Conservation (phyloP, 768 basidiomycete genomes). For the Zangia roseola region DNA sequence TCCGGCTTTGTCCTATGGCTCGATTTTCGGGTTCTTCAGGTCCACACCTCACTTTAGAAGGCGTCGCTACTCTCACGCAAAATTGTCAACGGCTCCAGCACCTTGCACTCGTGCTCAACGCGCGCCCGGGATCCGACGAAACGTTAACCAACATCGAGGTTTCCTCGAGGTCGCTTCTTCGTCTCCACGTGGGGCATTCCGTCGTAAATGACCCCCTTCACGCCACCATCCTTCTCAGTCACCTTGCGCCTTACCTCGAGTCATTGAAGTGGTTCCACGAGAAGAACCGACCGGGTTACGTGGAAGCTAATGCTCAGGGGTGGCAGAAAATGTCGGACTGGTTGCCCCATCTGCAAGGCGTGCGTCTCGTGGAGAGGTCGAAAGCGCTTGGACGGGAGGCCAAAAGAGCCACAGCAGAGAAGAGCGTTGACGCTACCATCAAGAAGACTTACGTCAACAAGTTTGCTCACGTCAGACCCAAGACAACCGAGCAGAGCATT, state of each 20-base stretch:
- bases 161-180: conserved; percentile 65
- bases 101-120: conserved; percentile 64
- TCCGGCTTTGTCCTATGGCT: conserved; percentile 65
- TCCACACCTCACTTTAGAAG: conserved; percentile 62
- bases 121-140: conserved; percentile 43
- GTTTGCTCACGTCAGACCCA: conserved; percentile 41
- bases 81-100: conserved; percentile 63
- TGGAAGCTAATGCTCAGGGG: conserved; percentile 61
- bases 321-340: conserved; percentile 72
- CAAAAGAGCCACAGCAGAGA: conserved; percentile 32
- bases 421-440: conserved; percentile 54
- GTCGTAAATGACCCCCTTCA: conserved; percentile 69
- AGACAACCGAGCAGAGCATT: conserved; percentile 32
- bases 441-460: conserved; percentile 37
- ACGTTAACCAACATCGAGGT: conserved; percentile 45
- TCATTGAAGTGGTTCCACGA: conserved; percentile 75
- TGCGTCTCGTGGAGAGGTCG: conserved; percentile 61
- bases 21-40: conserved; percentile 55
- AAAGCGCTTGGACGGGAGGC: conserved; percentile 32
- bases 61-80: conserved; percentile 55
- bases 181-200: conserved; percentile 76
- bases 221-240: conserved; percentile 70
- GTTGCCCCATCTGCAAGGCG: conserved; percentile 68
- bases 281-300: conserved; percentile 67
- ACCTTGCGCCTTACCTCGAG: conserved; percentile 71